These are phyloP conservation scores for Metschnikowia amazonensis DNA, from an alignment of 805 yeast species.

Conservation along the genomic window DNA sequence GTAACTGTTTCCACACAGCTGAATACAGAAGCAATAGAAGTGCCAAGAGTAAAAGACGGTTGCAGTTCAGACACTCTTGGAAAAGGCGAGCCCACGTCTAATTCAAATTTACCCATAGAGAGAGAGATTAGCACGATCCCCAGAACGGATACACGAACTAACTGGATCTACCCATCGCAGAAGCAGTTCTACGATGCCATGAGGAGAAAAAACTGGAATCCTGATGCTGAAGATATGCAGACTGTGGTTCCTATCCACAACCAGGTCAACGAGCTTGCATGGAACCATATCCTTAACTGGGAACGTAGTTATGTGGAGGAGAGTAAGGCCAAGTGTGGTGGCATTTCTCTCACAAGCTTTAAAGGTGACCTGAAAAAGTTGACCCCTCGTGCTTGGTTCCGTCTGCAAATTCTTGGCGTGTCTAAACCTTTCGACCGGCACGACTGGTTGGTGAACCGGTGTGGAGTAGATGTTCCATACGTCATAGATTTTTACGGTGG, in stretches of 20 bases:
- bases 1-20: conserved; percentile 26
- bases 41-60: conserved; percentile 11
- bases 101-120: conserved; percentile 54
- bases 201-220: conserved; percentile 86
- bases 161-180: conserved; percentile 96
- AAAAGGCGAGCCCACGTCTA: conserved; percentile 23
- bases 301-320: conserved; percentile 59
- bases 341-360: conserved; percentile 77
- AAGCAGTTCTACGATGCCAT: conserved; percentile 93
- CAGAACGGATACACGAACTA: conserved; percentile 53
- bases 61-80: conserved; percentile 48
- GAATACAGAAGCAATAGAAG: conserved; percentile 41
- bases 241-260: conserved; percentile 93
- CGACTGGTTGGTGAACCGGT: conserved; percentile 86
- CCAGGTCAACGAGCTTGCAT: conserved; percentile 87
- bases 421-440: conserved; percentile 91
- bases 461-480: conserved; percentile 80
- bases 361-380: conserved; percentile 82
- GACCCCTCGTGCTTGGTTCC: conserved; percentile 79
- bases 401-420: conserved; percentile 63
- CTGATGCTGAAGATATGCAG: conserved; percentile 77
- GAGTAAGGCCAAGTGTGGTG: conserved; percentile 58
- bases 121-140: conserved; percentile 82
- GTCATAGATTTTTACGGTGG: conserved; percentile 82
- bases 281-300: conserved; percentile 84